Evolutionary conservation across 1,284 basidiomycete species (phyloP), one percentile per base, ranked within the genome.

Genomic region (Boletus semigastroideus): DNA sequence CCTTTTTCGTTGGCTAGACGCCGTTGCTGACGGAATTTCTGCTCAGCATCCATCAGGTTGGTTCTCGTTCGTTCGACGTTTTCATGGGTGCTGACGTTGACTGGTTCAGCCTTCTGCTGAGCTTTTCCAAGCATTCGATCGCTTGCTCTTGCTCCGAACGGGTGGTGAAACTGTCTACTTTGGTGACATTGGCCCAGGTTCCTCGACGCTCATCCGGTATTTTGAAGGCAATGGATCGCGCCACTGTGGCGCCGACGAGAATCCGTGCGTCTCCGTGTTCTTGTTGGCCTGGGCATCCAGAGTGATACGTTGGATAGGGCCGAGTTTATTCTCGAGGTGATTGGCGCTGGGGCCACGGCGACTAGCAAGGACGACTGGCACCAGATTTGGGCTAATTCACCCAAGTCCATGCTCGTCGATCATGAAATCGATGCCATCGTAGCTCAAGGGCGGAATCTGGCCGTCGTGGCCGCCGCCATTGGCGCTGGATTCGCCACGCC

Each of bases 101-200:
- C 70, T 74, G 31, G 70, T 74, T 57, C 72, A 79, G 74, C 92
- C 92, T 20, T 86, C 83, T 1, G 80, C 82, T 3, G 85, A 87
- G 64, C 69, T 87, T 19, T 88, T 88, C 68, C 83, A 86, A 52
- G 68, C 66, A 5, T 94, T 93, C 63, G 84, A 87, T 60, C 66
- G 78, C 25, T 65, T 85, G 13, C 67, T 84, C 14, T 71, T 86
- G 2, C 72, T 87, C 9, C 74, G 75, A n/a, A 80, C 79, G 59
- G 87, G 87, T n/a, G 87, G 88, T 1, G 76, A 87, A 68, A 90
- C 82, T 0, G 85, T 87, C 2, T 91, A 88, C 66, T 91, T 90
- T 59, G 90, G 89, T 20, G 83, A 91, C 51, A 69, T 91, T 16
- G 90, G 90, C 4, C 55, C 72, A 19, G 77, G 82, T 56, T 76